Evolutionary conservation across 306 rosid species (phyloP).

Genomic region (Abrus precatorius): DNA sequence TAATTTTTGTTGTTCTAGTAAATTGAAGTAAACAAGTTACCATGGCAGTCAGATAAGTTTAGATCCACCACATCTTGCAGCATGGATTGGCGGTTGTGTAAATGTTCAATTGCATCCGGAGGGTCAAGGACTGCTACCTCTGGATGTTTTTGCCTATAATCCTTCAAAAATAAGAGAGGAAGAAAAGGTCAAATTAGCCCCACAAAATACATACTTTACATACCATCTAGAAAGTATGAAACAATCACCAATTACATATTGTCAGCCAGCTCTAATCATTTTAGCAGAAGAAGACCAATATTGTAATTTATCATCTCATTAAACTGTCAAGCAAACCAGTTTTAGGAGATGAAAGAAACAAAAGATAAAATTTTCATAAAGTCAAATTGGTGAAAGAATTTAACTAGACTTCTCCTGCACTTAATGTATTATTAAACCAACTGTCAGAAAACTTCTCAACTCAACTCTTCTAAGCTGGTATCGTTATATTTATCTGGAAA

Average conservation of each 20-base stretch:
- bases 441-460: too few relatives aligned
- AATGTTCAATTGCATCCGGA: slow-evolving; percentile 59
- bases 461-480: too few relatives aligned
- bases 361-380: slow-evolving; percentile 15
- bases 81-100: slow-evolving; percentile 71
- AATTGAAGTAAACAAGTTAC: slow-evolving; percentile 48
- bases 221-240: slow-evolving; percentile 28
- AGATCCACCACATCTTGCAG: slow-evolving; percentile 65
- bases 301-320: slow-evolving; percentile 23
- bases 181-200: slow-evolving; percentile 32
- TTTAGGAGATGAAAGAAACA: slow-evolving; percentile 11
- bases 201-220: slow-evolving; percentile 36
- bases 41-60: slow-evolving; percentile 60
- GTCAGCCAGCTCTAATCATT: slow-evolving; percentile 29
- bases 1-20: background rate
- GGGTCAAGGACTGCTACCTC: slow-evolving; percentile 63
- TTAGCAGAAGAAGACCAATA: slow-evolving; percentile 23
- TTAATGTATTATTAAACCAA: background rate
- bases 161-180: slow-evolving; percentile 49
- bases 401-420: slow-evolving; percentile 26
- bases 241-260: slow-evolving; percentile 33
- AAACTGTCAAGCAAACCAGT: slow-evolving; percentile 38
- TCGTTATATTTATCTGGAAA: too few relatives aligned
- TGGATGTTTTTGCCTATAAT: slow-evolving; percentile 58
- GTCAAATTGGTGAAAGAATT: slow-evolving; percentile 18